A percentile compares a stretch with the other conserved stretches of the same genome.
These are phyloP conservation scores for Boletus rufocinnamomeus DNA, from an alignment of 768 basidiomycete species.

Conservation along the genomic window DNA sequence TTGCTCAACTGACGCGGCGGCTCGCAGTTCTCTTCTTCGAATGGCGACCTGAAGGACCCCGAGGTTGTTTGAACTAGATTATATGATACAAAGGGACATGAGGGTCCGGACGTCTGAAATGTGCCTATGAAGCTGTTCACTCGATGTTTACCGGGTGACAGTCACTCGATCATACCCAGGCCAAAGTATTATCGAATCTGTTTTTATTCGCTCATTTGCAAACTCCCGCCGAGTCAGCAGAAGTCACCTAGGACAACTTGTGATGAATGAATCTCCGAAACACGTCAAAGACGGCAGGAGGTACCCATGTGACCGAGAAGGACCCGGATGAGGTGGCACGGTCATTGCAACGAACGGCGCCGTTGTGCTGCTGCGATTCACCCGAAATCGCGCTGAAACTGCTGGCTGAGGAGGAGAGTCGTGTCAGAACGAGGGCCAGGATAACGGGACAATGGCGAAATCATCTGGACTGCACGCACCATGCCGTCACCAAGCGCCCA, in stretches of 20 bases:
- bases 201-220: not conserved
- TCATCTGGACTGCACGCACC: no score
- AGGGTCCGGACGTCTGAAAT: not conserved
- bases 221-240: not conserved
- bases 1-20: not conserved
- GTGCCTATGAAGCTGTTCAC: not conserved
- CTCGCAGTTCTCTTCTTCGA: constrained; percentile 2
- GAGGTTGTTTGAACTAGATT: constrained; percentile 8
- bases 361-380: no score
- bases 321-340: no score
- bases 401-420: no score
- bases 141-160: not conserved
- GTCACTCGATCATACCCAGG: not conserved
- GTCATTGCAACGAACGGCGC: no score
- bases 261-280: no score
- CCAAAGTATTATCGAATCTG: not conserved
- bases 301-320: not conserved
- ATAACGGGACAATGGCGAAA: no score
- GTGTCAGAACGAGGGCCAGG: no score
- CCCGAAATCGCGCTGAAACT: no score
- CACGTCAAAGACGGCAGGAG: no score
- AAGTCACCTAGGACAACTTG: no score
- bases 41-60: constrained; percentile 10
- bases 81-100: not conserved
- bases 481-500: no score